Evolutionary conservation across 225 moss, liverwort and hornwort genomes (phyloP).

Genomic region (Sphagnum tenellum): DNA sequence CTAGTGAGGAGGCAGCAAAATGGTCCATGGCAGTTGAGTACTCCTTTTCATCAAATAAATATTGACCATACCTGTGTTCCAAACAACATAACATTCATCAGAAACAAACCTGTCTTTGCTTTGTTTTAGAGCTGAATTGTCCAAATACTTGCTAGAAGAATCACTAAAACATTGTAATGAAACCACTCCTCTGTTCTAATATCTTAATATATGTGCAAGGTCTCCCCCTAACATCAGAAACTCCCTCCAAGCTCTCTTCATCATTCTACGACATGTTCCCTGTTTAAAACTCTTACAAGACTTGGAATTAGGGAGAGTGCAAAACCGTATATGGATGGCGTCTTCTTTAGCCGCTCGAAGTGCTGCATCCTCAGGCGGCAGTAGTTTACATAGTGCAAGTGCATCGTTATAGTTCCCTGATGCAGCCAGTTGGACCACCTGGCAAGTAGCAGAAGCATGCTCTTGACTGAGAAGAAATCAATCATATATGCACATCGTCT

Average conservation of each 20-base stretch:
- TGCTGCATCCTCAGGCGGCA: constrained; percentile 91
- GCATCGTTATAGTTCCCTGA: constrained; percentile 91
- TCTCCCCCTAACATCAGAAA: no score
- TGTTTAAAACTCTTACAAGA: no score
- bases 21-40: constrained; percentile 89
- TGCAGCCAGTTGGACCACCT: constrained; percentile 89
- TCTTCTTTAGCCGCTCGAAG: constrained; percentile 88
- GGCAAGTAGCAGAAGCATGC: not conserved
- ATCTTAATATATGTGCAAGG: no score
- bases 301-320: constrained; percentile 1
- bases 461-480: no score
- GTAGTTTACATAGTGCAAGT: constrained; percentile 69
- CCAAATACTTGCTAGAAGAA: no score
- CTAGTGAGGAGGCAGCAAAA: constrained; percentile 84
- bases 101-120: no score
- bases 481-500: no score
- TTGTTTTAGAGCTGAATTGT: no score
- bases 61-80: constrained; percentile 66
- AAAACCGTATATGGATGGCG: constrained; percentile 69
- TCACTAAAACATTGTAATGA: no score
- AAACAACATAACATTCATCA: not conserved
- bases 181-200: no score
- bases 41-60: constrained; percentile 74
- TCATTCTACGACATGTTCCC: no score
- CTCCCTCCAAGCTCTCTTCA: no score